phyloP scores from a whole-genome alignment of 495 filamentous ascomycete species.

The Alectoria sarmentosa region DNA sequence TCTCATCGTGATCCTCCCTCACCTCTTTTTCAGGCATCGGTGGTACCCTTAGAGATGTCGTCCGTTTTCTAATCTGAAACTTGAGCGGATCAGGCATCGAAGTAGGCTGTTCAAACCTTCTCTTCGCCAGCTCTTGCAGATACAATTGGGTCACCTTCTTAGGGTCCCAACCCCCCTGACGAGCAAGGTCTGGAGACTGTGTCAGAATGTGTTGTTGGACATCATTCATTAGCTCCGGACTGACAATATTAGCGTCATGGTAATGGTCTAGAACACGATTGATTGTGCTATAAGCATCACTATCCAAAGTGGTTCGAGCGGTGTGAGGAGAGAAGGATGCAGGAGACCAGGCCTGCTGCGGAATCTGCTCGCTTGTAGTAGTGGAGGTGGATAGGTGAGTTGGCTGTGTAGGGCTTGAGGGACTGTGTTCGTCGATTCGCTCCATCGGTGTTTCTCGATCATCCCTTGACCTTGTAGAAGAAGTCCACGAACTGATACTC shows the following conservation, averaged over 20 bases:
- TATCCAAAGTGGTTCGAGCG: constrained; percentile 32
- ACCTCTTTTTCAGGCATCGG: constrained; percentile 20
- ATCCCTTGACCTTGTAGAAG: constrained; percentile 35
- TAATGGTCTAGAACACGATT: constrained; percentile 39
- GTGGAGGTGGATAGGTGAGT: constrained; percentile 23
- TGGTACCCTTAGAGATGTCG: constrained; percentile 16
- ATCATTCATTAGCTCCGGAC: constrained; percentile 27
- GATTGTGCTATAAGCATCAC: constrained; percentile 37
- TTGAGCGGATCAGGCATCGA: constrained; percentile 17
- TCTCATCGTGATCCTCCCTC: constrained; percentile 22
- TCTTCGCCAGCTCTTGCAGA: constrained; percentile 43
- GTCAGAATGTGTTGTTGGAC: constrained; percentile 30
- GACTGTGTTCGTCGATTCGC: constrained; percentile 26
- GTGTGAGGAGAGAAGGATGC: constrained; percentile 20
- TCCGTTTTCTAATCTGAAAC: constrained; percentile 20
- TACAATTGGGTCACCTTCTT: constrained; percentile 48
- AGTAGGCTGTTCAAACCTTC: constrained; percentile 26
- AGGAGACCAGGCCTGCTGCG: constrained; percentile 27
- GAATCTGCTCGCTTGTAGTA: constrained; percentile 21
- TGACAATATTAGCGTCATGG: constrained; percentile 29
- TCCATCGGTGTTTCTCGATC: constrained; percentile 29
- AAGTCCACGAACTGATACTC: constrained; percentile 50
- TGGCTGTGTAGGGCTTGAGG: constrained; percentile 10
- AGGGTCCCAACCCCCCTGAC: constrained; percentile 47
- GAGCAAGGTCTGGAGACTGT: constrained; percentile 41